Evolutionary conservation across 768 basidiomycete genomes (phyloP).

Genomic region (Neoboletus magnificus): DNA sequence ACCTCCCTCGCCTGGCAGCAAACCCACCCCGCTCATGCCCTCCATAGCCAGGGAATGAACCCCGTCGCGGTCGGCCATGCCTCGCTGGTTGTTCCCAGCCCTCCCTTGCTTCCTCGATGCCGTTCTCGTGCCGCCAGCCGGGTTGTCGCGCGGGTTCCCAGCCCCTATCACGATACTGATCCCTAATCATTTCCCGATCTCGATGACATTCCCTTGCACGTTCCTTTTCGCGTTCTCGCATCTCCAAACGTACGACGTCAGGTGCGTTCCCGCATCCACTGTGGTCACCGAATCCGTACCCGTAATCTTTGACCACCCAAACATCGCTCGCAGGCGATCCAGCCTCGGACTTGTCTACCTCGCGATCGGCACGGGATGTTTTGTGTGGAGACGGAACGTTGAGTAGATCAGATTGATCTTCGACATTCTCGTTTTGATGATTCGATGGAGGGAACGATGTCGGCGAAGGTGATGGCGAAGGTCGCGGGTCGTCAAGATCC

Average conservation of each 20-base stretch:
- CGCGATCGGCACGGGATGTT: neutral
- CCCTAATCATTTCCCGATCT: conserved; percentile 13
- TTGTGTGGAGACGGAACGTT: neutral
- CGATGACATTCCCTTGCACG: conserved; percentile 9
- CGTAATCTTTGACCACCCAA: conserved; percentile 59
- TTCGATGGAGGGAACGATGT: neutral
- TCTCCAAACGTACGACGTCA: conserved; percentile 27
- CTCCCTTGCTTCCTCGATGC: conserved; percentile 22
- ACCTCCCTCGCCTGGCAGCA: conserved; percentile 33
- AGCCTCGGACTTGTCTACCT: conserved; percentile 10
- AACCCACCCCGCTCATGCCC: conserved; percentile 34
- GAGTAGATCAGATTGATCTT: neutral
- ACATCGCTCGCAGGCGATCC: conserved; percentile 33
- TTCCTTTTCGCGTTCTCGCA: conserved; percentile 26
- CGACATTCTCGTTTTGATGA: neutral
- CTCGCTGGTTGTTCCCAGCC: conserved; percentile 23
- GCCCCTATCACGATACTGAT: conserved; percentile 18
- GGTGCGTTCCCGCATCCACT: conserved; percentile 37
- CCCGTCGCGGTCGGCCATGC: conserved; percentile 31
- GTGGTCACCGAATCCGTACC: conserved; percentile 57
- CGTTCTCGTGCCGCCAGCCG: conserved; percentile 27
- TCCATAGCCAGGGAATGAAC: conserved; percentile 31
- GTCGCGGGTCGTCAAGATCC: conserved; percentile 3
- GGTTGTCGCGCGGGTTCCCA: conserved; percentile 15
- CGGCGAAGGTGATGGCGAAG: neutral